Evolutionary conservation across 805 yeast genomes (phyloP).

Genomic region (Sugiyamaella mastotermitis): DNA sequence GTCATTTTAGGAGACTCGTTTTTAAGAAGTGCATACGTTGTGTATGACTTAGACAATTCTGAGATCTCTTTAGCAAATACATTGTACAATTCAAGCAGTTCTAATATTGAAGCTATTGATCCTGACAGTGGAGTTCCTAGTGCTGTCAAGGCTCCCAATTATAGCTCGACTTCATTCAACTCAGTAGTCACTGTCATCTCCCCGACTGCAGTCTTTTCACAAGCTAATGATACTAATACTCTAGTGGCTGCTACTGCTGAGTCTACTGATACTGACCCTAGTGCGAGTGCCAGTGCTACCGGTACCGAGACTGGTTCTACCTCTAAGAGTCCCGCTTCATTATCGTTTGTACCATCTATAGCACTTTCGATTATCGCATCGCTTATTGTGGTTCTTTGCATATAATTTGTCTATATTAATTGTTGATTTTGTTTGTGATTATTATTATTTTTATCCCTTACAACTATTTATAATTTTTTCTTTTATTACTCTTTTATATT

Average conservation of each 20-base stretch:
- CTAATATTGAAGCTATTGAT: constrained; percentile 25
- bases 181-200: constrained; percentile 3
- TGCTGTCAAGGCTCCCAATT: constrained; percentile 25
- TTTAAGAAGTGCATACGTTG: constrained; percentile 59
- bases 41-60: constrained; percentile 55
- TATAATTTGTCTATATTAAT: too few species aligned
- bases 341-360: too few species aligned
- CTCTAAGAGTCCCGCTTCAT: too few species aligned
- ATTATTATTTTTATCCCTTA: too few species aligned
- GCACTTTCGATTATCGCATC: too few species aligned
- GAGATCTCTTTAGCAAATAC: constrained; percentile 54
- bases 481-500: too few species aligned
- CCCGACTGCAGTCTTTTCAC: not conserved
- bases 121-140: constrained; percentile 23
- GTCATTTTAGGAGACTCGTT: constrained; percentile 59
- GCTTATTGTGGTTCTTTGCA: too few species aligned
- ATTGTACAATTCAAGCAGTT: constrained; percentile 22
- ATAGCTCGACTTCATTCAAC: constrained; percentile 17
- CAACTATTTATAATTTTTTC: too few species aligned
- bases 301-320: too few species aligned
- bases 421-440: too few species aligned
- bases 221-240: not conserved
- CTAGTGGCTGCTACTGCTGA: not conserved
- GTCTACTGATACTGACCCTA: not conserved
- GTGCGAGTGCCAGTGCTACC: too few species aligned